Conservation (phyloP, 2,329 filamentous ascomycete species). For the Botryotinia narcissicola region DNA sequence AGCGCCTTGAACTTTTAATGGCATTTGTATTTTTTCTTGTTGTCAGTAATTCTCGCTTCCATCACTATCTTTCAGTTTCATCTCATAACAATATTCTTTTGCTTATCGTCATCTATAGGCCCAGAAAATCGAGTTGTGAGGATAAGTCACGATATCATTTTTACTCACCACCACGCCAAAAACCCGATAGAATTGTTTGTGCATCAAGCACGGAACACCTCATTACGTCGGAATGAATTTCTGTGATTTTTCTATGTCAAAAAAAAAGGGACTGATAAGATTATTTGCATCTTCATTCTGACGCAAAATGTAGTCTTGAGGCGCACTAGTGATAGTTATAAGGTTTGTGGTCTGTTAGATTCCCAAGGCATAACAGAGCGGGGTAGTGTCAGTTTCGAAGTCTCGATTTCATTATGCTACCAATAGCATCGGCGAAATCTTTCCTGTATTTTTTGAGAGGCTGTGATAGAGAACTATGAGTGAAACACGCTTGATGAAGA, state of each 20-base stretch:
- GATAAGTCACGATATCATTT: neutral
- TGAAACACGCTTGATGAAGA: accelerated
- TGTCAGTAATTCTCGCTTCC: neutral
- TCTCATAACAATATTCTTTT: neutral
- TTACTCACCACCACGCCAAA: neutral
- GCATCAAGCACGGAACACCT: neutral
- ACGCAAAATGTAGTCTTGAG: accelerated
- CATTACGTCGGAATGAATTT: too few relatives aligned
- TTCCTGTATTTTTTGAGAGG: too few relatives aligned
- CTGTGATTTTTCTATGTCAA: accelerated
- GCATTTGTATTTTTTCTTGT: neutral
- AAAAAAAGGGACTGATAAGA: neutral
- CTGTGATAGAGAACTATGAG: neutral
- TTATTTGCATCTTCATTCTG: neutral
- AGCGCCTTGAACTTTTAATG: neutral
- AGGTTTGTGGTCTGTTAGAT: neutral
- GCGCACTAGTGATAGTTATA: neutral
- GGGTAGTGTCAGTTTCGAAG: neutral
- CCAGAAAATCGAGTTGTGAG: accelerated
- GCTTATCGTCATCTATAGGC: accelerated
- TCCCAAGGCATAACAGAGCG: neutral
- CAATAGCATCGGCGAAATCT: neutral
- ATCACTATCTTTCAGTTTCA: neutral
- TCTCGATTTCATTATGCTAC: neutral
- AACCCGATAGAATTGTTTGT: accelerated